Base-by-base conservation (phyloP, 2,329 filamentous ascomycete genomes). In the Colletotrichum navitas region DNA sequence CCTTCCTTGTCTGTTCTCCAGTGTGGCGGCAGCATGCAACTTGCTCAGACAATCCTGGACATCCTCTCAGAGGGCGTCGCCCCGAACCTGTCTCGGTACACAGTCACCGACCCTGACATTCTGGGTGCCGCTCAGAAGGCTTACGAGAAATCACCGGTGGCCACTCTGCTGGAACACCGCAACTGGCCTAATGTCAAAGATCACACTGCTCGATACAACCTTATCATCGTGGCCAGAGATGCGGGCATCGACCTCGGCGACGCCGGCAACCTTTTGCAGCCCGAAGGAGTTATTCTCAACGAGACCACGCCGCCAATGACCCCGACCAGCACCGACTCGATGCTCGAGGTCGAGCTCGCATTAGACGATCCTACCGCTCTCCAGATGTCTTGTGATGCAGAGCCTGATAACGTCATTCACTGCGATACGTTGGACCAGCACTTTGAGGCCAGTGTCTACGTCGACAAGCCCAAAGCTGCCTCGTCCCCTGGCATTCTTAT, bases 1-100 rank as follows among this genome's bases (percentile, higher is more conserved):
- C 81, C 84, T 0, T 78, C 72, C 0, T 68, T 85, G 1, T 76
- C 79, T 0, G 76, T 86, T 12, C 77, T 86, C 4, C 83, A 84
- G 55, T 69, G 83, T 18, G 83, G 83, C 0, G 80, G 79, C 0
- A 72, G 68, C 2, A 32, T 56, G 4, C 14, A 61, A 1, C 63
- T 80, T 5, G 72, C 77, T 0, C 36, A 71, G 5, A 62, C 76
- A 1, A 69, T 81, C 29, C 72, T 84, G n/a, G 62, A 76, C 7
- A 67, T 71, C 5, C 67, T 84, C 10, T 61, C 49, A 1, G 59
- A 66, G 1, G 71, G 74, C 14, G 75, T 77, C n/a, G 77, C 78
- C 1, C 79, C 81, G 5, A 78, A 77, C 11, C 74, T 86, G 2
- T 75, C 79, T 3, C 77, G 80, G 18, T 81, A 81, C 67, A 80